phyloP scores from a whole-genome alignment of 768 basidiomycete species.

The Hemileccinum impolitum region DNA sequence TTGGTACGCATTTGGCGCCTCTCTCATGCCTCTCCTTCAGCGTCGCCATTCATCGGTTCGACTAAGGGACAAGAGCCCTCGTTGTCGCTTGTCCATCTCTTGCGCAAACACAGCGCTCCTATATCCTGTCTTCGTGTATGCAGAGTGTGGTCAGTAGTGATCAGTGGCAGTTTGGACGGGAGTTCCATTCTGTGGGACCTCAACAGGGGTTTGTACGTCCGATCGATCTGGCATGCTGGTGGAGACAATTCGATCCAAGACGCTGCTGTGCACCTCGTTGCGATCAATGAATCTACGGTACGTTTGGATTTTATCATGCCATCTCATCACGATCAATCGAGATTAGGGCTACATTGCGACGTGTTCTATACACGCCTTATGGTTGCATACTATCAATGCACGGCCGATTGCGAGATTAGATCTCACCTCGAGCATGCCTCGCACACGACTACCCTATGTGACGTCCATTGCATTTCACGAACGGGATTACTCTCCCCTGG shows the following conservation, averaged over 20 bases:
- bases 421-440: constrained; percentile 44
- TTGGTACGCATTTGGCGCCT: constrained; percentile 83
- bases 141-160: constrained; percentile 74
- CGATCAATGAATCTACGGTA: constrained; percentile 87
- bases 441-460: constrained; percentile 47
- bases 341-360: constrained; percentile 85
- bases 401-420: constrained; percentile 72
- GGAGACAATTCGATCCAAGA: constrained; percentile 22
- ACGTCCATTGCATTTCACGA: constrained; percentile 85
- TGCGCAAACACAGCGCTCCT: constrained; percentile 74
- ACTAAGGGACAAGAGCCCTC: constrained; percentile 27
- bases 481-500: constrained; percentile 76
- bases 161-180: constrained; percentile 85
- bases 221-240: constrained; percentile 70
- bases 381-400: constrained; percentile 85
- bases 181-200: constrained; percentile 89
- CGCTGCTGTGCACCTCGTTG: constrained; percentile 58
- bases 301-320: constrained; percentile 22
- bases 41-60: constrained; percentile 21
- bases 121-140: constrained; percentile 71
- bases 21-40: constrained; percentile 28
- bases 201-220: constrained; percentile 75
- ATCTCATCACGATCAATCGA: constrained; percentile 1
- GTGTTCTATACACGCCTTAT: constrained; percentile 67
- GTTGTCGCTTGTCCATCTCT: constrained; percentile 59